Evolutionary conservation across 805 yeast genomes (phyloP), one percentile per base, ranked within the genome.

Genomic region (Candida chilensis): DNA sequence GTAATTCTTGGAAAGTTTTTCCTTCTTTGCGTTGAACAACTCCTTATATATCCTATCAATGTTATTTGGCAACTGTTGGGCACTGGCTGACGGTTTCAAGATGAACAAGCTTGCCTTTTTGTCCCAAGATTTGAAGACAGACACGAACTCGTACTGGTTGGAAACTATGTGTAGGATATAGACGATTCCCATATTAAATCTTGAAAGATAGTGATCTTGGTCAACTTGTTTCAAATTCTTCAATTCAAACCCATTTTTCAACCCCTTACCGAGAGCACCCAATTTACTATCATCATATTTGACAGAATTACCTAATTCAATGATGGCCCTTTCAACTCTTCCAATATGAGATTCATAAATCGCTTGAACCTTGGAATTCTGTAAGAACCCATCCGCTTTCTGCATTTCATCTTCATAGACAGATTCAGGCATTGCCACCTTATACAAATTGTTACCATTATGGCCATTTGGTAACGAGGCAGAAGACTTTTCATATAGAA

Each of bases 211-310:
- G 26, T 60, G 52, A 3, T 60, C 64, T 10, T 69, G 47, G 4
- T 73, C 71, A 5, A 67, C 55, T 31, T 55, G 47, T 17, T 59
- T 57, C 32, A 72, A 49, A 49, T 78, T 76, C 30, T 71, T 71
- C 33, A 71, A 46, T 10, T 80, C 74, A 52, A 94, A 94, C 1
- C 98, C 98, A 35, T 71, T 68, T 41, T 84, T 87, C 34, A 92
- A 57, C 17, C 96, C 94, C 43, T 70, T 73, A 5, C 96, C 94
- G 7, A 94, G 59, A 0, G 87, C 75, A 6, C 96, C 96, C n/a
- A 84, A 71, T 32, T 70, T 64, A 1, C 74, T 60, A 27, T 79
- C 78, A 38, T 76, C 84, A 38, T 88, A 79, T 11, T 65, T 64
- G 14, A 88, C 81, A 11, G 74, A 64, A 16, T 77, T 64, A 3